phyloP scores from a whole-genome alignment of 129 eudicot species.

The Escallonia rubra region DNA sequence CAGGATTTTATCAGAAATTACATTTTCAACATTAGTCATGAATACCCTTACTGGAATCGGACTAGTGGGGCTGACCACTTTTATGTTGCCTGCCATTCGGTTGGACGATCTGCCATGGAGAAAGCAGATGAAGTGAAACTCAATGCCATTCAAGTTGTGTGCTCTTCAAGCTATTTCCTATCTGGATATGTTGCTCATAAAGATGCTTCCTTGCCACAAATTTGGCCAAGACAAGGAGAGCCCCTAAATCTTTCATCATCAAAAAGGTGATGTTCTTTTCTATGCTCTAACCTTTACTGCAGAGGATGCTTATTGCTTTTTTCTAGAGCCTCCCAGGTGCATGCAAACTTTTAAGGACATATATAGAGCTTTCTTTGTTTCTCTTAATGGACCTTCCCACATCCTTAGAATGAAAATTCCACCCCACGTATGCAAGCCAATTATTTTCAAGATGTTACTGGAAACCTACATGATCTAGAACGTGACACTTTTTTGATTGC shows the following conservation, averaged over 20 bases:
- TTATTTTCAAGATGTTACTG: too few species aligned
- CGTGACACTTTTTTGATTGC: too few species aligned
- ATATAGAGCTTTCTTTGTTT: too few species aligned
- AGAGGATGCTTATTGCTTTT: too few species aligned
- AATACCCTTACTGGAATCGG: slow-evolving; percentile 76
- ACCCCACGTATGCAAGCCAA: too few species aligned
- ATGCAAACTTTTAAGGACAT: too few species aligned
- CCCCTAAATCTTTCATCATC: slow-evolving; percentile 35
- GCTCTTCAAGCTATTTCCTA: slow-evolving; percentile 76
- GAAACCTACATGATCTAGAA: too few species aligned
- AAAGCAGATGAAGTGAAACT: slow-evolving; percentile 59
- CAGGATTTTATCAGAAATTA: slow-evolving; percentile 62
- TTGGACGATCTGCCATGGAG: slow-evolving; percentile 63
- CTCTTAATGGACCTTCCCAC: too few species aligned
- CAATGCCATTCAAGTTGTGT: slow-evolving; percentile 86
- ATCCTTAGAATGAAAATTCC: too few species aligned
- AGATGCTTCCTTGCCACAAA: slow-evolving; percentile 82
- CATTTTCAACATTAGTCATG: slow-evolving; percentile 50
- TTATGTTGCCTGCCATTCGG: slow-evolving; percentile 86
- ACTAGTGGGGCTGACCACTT: slow-evolving; percentile 90
- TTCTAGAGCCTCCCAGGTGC: too few species aligned
- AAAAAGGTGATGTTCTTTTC: slow-evolving; percentile 37
- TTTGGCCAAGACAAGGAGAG: slow-evolving; percentile 77
- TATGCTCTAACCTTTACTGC: background rate
- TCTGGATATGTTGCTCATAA: slow-evolving; percentile 75